These are phyloP conservation scores for Kingdonia uniflora DNA, from an alignment of 164 flowering plant genomes.

Conservation along the genomic window DNA sequence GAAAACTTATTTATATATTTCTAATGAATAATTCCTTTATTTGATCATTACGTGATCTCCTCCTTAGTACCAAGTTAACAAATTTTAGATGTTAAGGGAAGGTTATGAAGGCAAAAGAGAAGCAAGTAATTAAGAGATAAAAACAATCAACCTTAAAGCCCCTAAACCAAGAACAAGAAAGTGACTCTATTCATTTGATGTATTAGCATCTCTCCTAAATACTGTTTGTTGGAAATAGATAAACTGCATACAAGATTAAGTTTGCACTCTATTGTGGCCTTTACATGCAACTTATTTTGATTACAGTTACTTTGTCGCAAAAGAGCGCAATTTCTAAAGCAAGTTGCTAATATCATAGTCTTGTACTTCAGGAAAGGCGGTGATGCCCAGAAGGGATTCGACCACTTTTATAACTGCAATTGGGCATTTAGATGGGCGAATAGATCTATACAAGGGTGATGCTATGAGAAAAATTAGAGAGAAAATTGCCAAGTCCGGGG, in stretches of 20 bases:
- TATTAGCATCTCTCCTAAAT: no score
- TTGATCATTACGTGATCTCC: no score
- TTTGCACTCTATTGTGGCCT: not conserved
- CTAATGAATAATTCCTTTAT: no score
- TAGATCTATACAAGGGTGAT: constrained; percentile 32
- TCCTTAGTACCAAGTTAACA: no score
- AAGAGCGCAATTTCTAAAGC: not conserved
- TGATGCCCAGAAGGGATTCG: constrained; percentile 53
- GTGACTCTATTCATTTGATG: no score
- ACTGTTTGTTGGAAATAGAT: not conserved
- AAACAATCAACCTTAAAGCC: no score
- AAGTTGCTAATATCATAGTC: not conserved
- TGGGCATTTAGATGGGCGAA: constrained; percentile 71
- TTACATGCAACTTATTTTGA: not conserved
- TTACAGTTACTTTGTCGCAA: not conserved
- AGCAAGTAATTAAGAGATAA: no score
- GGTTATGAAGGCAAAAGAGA: no score
- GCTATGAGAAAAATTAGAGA: not conserved
- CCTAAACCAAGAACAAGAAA: no score
- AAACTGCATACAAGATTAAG: not conserved
- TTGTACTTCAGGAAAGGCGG: constrained; percentile 40
- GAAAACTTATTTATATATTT: no score
- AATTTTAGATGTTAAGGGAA: no score
- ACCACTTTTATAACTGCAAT: constrained; percentile 59
- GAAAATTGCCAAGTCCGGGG: not conserved